phyloP scores from a whole-genome alignment of 306 rosid genomes.

The Carpinus fangiana region DNA sequence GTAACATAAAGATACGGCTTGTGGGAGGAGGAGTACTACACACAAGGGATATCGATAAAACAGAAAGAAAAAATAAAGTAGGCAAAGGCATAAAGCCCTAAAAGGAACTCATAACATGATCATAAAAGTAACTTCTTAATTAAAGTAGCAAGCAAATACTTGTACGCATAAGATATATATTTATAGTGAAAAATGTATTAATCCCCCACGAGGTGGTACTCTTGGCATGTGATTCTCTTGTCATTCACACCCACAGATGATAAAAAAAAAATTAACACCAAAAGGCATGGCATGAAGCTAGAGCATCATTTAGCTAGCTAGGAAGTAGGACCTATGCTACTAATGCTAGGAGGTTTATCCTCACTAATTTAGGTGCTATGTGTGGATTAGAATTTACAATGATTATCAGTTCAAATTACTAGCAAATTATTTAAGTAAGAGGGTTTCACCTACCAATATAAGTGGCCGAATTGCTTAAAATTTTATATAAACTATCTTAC shows the following conservation, averaged over 20 bases:
- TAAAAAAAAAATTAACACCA: neutral
- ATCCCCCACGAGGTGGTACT: too few relatives aligned
- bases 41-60: neutral
- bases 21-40: too few relatives aligned
- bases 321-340: neutral
- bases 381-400: neutral
- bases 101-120: constrained; percentile 19
- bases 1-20: too few relatives aligned
- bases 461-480: too few relatives aligned
- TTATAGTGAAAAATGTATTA: too few relatives aligned
- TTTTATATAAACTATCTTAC: too few relatives aligned
- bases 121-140: constrained; percentile 1
- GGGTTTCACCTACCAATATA: too few relatives aligned
- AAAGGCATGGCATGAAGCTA: neutral
- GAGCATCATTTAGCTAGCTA: neutral
- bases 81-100: constrained; percentile 11
- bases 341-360: neutral
- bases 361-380: neutral
- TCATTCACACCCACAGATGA: neutral
- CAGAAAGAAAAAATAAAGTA: constrained; percentile 3
- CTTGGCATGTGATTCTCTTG: neutral
- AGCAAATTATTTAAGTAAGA: too few relatives aligned
- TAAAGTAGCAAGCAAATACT: constrained; percentile 18
- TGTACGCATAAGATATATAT: constrained; percentile 5
- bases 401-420: too few relatives aligned